Evolutionary conservation across 2,329 filamentous ascomycete species (phyloP).

Genomic region (Periconia sp.): DNA sequence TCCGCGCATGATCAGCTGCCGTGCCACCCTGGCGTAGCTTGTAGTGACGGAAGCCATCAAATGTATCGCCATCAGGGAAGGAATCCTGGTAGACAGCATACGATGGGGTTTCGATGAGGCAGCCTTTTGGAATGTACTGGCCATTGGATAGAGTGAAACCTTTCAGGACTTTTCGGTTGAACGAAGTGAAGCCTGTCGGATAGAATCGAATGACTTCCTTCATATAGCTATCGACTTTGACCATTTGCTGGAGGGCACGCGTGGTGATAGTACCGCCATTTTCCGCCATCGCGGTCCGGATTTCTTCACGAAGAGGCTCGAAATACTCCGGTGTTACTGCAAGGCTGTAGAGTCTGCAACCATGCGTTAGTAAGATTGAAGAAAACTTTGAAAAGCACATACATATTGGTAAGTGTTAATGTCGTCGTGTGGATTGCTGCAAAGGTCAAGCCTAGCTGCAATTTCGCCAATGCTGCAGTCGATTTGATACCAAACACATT

Average conservation of each 20-base stretch:
- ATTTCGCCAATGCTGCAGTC: conserved; percentile 12
- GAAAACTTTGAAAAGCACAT: conserved; percentile 5
- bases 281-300: conserved; percentile 46
- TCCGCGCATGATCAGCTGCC: conserved; percentile 31
- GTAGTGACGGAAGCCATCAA: conserved; percentile 41
- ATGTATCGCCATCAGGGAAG: conserved; percentile 23
- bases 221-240: conserved; percentile 46
- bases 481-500: conserved; percentile 13
- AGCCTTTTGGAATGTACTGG: conserved; percentile 50
- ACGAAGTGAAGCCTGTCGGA: conserved; percentile 45
- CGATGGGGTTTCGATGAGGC: conserved; percentile 37
- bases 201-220: conserved; percentile 40
- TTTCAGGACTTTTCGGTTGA: conserved; percentile 58
- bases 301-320: conserved; percentile 50
- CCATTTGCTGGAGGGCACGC: conserved; percentile 40
- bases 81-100: conserved; percentile 35
- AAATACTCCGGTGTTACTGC: conserved; percentile 48
- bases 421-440: conserved; percentile 41
- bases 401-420: conserved; percentile 29
- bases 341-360: conserved; percentile 34
- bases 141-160: conserved; percentile 62
- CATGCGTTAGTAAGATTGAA: not conserved
- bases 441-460: conserved; percentile 34
- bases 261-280: conserved; percentile 36
- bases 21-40: conserved; percentile 33